Base-by-base conservation (phyloP, 2,329 filamentous ascomycete species). In the Fusarium oligoseptatum region DNA sequence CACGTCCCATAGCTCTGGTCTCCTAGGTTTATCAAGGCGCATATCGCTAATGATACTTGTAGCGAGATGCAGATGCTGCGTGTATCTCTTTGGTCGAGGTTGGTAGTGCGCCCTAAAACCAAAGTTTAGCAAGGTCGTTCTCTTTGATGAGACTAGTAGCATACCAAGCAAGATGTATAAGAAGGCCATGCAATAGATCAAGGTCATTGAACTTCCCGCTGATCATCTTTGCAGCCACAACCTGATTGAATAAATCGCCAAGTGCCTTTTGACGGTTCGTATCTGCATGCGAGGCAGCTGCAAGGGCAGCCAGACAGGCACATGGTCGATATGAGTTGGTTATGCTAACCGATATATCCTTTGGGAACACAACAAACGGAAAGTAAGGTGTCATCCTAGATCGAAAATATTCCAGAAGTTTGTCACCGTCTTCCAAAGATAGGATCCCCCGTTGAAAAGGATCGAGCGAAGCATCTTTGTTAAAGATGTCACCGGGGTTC, bases 41-140 rank as follows among this genome's bases (percentile, higher is more conserved):
- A 82, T 6, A 36, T 82, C 81, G n/a, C 74, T 76, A 1, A 82
- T 66, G 2, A 82, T 82, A 15, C 81, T 82, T 1, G 74, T 77
- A 0, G 76, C 76, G 1, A 82, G 71, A 32, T 79, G 77, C 0
- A 82, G 39, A 41, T 81, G 75, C 11, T 82, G 81, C 1, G 75
- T 80, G 10, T 80, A 78, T 57, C 77, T 73, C 10, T 77, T 76
- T 0, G 79, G 76, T 4, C 78, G 73, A 1, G 80, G 74, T 29
- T 80, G 79, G 22, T 78, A 82, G 20, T 82, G 81, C 12, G 79
- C 81, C 81, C 81, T 82, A 27, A 3, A 17, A 8, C 1, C 15
- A 34, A 2, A 6, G 5, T 56, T 76, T 8, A 76, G 74, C 27
- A 27, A 27, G 27, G 27, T 27, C 8, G 8, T 5, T 27, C 7